phyloP scores from a whole-genome alignment of 805 yeast species.

The Kluyveromyces lactis region DNA sequence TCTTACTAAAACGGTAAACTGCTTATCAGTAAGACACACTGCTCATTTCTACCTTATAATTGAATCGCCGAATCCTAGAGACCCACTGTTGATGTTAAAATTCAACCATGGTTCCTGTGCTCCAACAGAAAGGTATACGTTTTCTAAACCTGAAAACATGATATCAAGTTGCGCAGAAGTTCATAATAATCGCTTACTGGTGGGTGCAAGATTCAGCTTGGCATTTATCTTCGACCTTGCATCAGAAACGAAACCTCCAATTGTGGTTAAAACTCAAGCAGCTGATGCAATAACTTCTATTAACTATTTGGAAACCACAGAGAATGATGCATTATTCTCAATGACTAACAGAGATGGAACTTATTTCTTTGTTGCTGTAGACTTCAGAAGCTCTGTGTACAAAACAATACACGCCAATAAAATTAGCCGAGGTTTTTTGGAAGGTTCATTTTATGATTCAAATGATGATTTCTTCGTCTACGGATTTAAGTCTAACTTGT shows the following conservation, averaged over 20 bases:
- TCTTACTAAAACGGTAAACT: constrained; percentile 43
- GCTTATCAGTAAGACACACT: constrained; percentile 29
- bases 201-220: constrained; percentile 70
- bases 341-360: constrained; percentile 63
- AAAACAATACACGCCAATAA: constrained; percentile 47
- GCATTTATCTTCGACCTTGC: constrained; percentile 45
- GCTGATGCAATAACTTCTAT: constrained; percentile 67
- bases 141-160: constrained; percentile 41
- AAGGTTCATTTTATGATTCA: constrained; percentile 50
- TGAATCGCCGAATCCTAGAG: constrained; percentile 64
- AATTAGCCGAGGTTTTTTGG: constrained; percentile 68
- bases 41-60: constrained; percentile 34
- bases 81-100: constrained; percentile 39
- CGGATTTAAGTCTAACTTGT: constrained; percentile 76
- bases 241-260: constrained; percentile 14
- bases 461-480: constrained; percentile 48
- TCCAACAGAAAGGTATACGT: constrained; percentile 13
- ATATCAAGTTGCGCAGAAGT: constrained; percentile 50
- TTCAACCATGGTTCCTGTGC: constrained; percentile 27
- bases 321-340: constrained; percentile 23
- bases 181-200: constrained; percentile 37
- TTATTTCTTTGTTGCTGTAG: constrained; percentile 36
- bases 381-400: constrained; percentile 15
- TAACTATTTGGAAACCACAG: constrained; percentile 28
- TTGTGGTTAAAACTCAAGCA: constrained; percentile 37